Evolutionary conservation across 306 rosid genomes (phyloP).

Genomic region (Quercus gilva): DNA sequence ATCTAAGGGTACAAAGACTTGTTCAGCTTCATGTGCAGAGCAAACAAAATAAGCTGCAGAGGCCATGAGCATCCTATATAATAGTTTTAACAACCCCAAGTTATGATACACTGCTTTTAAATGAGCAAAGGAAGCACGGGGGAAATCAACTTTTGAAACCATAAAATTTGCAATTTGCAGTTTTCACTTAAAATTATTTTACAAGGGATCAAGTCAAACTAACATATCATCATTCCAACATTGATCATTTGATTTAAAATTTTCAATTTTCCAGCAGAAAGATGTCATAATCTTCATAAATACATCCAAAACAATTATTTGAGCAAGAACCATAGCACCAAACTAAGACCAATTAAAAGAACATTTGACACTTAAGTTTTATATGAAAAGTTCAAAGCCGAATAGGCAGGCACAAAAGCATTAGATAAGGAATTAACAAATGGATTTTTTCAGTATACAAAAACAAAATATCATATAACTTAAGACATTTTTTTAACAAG

Average conservation of each 20-base stretch:
- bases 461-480: neutral
- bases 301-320: neutral
- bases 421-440: neutral
- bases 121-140: neutral
- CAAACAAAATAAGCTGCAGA: neutral
- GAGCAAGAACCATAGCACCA: neutral
- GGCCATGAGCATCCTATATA: neutral
- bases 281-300: neutral
- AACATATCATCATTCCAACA: neutral
- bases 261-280: neutral
- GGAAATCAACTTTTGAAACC: neutral
- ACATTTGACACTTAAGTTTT: neutral
- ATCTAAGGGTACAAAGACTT: neutral
- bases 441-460: neutral
- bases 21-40: neutral
- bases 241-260: neutral
- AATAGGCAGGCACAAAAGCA: neutral
- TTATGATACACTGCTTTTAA: neutral
- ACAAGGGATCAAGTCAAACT: neutral
- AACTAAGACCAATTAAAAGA: neutral
- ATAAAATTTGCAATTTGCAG: neutral
- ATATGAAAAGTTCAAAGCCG: neutral
- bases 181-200: neutral
- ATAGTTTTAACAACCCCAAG: neutral
- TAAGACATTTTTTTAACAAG: no score